Evolutionary conservation across 805 yeast species (phyloP).

Genomic region (Groenewaldozyma salmanticensis): DNA sequence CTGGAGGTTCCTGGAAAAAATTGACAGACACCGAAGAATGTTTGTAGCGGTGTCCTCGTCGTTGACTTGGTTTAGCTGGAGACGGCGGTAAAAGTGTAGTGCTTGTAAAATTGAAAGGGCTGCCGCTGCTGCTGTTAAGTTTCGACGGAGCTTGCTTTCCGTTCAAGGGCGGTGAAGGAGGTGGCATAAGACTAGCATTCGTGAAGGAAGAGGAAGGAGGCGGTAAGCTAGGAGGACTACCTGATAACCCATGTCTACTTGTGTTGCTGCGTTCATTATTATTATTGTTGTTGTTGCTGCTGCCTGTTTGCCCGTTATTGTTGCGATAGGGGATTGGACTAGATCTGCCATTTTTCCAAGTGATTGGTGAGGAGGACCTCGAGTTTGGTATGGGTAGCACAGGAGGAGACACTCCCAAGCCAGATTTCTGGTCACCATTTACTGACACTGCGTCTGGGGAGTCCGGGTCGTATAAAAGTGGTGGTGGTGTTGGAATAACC

Average conservation of each 20-base stretch:
- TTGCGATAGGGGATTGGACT: no score
- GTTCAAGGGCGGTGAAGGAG: slow-evolving; percentile 1
- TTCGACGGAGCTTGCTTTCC: background rate
- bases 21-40: slow-evolving; percentile 96
- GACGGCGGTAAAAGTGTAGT: slow-evolving; percentile 31
- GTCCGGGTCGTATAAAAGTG: no score
- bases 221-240: slow-evolving; percentile 1
- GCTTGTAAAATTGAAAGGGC: slow-evolving; percentile 61
- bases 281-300: no score
- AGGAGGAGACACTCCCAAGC: no score
- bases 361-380: no score
- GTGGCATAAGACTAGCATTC: background rate
- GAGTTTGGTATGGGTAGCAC: no score
- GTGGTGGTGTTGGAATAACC: no score
- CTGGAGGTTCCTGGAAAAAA: slow-evolving; percentile 86
- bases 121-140: slow-evolving; percentile 1
- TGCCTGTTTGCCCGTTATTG: no score
- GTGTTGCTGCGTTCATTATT: background rate
- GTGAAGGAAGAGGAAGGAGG: slow-evolving; percentile 2
- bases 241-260: background rate
- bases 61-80: slow-evolving; percentile 27
- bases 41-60: slow-evolving; percentile 92
- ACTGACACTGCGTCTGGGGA: no score
- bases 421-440: no score
- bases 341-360: no score